Evolutionary conservation across 2,329 filamentous ascomycete species (phyloP), one percentile per base, ranked within the genome.

Genomic region (Drechslerella stenobrocha): DNA sequence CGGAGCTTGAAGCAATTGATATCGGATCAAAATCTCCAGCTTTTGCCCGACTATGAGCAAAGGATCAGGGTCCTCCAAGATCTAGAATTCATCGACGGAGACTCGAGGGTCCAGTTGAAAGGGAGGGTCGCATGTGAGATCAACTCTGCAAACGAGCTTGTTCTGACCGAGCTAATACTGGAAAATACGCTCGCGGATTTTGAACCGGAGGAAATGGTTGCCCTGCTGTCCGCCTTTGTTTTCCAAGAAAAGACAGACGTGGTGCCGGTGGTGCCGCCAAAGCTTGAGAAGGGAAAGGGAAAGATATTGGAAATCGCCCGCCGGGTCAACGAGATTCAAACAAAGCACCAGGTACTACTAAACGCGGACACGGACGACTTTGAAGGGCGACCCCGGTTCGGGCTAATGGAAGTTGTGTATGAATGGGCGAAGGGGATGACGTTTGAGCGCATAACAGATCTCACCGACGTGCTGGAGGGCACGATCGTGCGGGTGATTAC

Each of bases 81-180:
- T 72, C 83, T 98, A 5, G 87, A 85, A 3, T 98, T 98, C 76
- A 88, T 98, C 72, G 93, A 98, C 73, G 85, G 88, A 2, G 85
- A 87, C 44, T 87, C 86, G 2, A 86, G 92, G 20, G 95, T 98
- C 35, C 89, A 95, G 78, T 83, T 98, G 70, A 98, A 98, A 78
- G 93, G 93, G 77, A 97, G 97, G 77, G 93, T 98, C 20, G 93
- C 93, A 2, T 98, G 93, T 78, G 93, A 98, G 79, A 92, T 98
- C 66, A 93, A 97, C 77, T 96, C 92, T 0, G 91, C 91, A 15
- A 92, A 97, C 75, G 93, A 98, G 77, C 83, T 98, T 0, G 92
- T 98, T 0, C 83, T 98, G 15, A 98, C 93, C 0, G 93, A 98
- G 76, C 83, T 97, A 3, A 90, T 98, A 47, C 85, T 98, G 15